A percentile compares a stretch with the other conserved stretches of the same genome.
These are phyloP conservation scores for Puccinellia tenuiflora DNA, from an alignment of 176 grass and related monocot genomes.

Conservation along the genomic window DNA sequence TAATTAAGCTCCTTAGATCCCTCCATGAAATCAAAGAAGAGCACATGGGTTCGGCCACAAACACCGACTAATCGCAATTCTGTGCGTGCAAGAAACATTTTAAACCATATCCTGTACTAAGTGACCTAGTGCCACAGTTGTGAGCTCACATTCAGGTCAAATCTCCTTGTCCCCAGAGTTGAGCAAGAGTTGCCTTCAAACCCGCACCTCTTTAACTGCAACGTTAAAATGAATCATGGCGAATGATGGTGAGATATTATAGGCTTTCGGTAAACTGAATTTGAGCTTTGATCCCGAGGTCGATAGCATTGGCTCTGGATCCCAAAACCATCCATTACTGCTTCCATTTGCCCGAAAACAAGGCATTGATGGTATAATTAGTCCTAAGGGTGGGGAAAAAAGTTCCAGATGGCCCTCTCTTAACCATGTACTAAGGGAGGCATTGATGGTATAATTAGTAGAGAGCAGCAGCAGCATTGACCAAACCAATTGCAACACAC, in stretches of 20 bases:
- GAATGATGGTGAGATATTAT: constrained; percentile 47
- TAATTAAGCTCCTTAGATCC: constrained; percentile 20
- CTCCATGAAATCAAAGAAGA: constrained; percentile 39
- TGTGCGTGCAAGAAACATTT: constrained; percentile 46
- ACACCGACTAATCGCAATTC: constrained; percentile 43
- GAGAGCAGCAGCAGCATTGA: constrained; percentile 46
- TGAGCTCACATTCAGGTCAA: constrained; percentile 52
- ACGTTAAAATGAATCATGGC: constrained; percentile 43
- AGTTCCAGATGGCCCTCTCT: constrained; percentile 23
- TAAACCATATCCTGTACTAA: constrained; percentile 47
- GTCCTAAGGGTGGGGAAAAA: constrained; percentile 8
- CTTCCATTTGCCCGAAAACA: constrained; percentile 49
- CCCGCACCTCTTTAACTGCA: constrained; percentile 29
- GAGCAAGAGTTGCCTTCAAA: constrained; percentile 35
- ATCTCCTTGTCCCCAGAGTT: constrained; percentile 33
- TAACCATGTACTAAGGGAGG: constrained; percentile 20
- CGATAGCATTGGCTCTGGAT: constrained; percentile 57
- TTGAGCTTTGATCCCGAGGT: constrained; percentile 48
- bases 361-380: constrained; percentile 40
- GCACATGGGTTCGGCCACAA: constrained; percentile 55
- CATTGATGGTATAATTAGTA: too few species aligned
- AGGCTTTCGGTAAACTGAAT: neutral
- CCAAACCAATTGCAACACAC: constrained; percentile 47
- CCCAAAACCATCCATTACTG: constrained; percentile 51
- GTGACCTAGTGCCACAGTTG: constrained; percentile 58